Evolutionary conservation across 2,329 filamentous ascomycete species (phyloP), one percentile per base, ranked within the genome.

Genomic region (Diplodia mutila): DNA sequence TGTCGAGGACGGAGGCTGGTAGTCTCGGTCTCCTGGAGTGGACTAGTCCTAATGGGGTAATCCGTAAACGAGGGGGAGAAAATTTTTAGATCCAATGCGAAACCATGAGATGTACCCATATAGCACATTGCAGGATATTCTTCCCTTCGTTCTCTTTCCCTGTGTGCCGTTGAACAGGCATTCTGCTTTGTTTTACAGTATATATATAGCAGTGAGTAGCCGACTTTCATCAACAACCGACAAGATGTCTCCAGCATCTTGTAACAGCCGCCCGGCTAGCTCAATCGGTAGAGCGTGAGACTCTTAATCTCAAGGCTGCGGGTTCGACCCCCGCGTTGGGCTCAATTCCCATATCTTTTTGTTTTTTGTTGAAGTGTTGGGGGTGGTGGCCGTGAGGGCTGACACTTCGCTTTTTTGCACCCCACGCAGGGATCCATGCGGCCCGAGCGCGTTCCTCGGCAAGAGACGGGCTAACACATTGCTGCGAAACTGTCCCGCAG

Each of bases 201-300:
- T 12, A 34, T 34, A 34, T 34, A 11, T 7, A 11, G 2, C 1
- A 14, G 11, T 14, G 32, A 1, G 32, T 9, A 14, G 3, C 3
- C 1, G 9, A 3, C 3, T 14, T 48, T 8, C 57, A 53, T 25
- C 29, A 65, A 65, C 48, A 51, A 16, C 23, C 21, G 11, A 12
- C 21, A 42, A 57, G 12, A 57, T 37, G n/a, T 4, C 32, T 16
- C 2, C 54, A 12, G 8, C n/a, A 42, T 57, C 54, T 27, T 57
- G 32, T 6, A 7, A 37, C n/a, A 61, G 65, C 65, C 55, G 66
- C 61, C 57, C 53, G 61, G 68, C 61, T 69, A 68, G 67, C 69
- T 70, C 69, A 70, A 69, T 69, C 69, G 69, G 68, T 70, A 68
- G 68, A 70, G 68, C 68, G 66, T 69, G 57, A 70, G 69, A 70